Evolutionary conservation across 768 basidiomycete species (phyloP).

Genomic region (Sistotremastrum niveocremeum): DNA sequence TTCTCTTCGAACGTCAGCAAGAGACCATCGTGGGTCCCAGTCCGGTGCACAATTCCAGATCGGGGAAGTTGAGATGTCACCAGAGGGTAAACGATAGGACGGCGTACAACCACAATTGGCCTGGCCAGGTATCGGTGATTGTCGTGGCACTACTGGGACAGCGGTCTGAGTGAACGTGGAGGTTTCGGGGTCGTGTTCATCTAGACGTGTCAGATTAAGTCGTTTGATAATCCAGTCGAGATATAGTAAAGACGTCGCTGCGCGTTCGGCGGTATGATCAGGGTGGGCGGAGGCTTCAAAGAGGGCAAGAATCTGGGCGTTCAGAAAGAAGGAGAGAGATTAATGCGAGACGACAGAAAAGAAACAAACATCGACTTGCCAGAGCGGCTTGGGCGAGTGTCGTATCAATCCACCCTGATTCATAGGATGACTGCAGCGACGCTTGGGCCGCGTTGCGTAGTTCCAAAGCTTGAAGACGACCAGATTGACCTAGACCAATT

Average conservation of each 20-base stretch:
- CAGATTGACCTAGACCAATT: conserved; percentile 37
- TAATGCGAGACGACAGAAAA: background rate
- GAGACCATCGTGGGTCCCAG: conserved; percentile 49
- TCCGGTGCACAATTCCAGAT: conserved; percentile 37
- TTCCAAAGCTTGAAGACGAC: conserved; percentile 43
- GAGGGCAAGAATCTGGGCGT: conserved; percentile 52
- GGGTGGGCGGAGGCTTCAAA: conserved; percentile 71
- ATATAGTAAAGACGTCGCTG: conserved; percentile 35
- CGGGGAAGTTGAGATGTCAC: conserved; percentile 26
- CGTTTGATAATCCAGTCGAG: conserved; percentile 54
- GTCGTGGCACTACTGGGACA: conserved; percentile 34
- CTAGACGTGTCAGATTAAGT: conserved; percentile 41
- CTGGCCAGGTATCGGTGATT: conserved; percentile 2
- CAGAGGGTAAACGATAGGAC: conserved; percentile 19
- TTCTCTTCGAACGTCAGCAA: conserved; percentile 45
- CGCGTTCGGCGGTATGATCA: conserved; percentile 40
- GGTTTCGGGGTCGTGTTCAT: conserved; percentile 40
- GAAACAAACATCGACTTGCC: conserved; percentile 23
- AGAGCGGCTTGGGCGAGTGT: conserved; percentile 62
- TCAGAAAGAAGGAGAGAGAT: conserved; percentile 4
- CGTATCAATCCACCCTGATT: conserved; percentile 40
- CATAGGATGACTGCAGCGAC: conserved; percentile 38
- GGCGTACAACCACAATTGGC: conserved; percentile 18
- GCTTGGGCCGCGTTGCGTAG: conserved; percentile 43
- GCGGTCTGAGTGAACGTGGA: conserved; percentile 33